Conservation (phyloP, 805 yeast genomes). For the Kuraishia hungarica region DNA sequence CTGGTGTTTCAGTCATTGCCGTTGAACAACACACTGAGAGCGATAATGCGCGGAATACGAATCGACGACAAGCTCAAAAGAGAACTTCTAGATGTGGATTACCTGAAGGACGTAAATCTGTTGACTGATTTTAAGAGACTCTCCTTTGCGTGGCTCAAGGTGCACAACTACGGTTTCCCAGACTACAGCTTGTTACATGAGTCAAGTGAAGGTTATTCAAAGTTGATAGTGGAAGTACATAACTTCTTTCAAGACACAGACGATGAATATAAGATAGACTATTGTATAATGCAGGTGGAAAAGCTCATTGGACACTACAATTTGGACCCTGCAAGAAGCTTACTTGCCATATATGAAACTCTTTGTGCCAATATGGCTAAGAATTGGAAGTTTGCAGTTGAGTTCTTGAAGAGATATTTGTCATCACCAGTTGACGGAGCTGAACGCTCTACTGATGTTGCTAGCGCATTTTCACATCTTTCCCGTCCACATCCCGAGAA, state of each 20-base stretch:
- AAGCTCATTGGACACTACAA: conserved; percentile 65
- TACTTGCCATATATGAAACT: conserved; percentile 54
- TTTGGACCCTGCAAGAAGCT: conserved; percentile 62
- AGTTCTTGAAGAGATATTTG: conserved; percentile 43
- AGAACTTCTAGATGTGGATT: conserved; percentile 16
- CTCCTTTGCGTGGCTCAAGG: conserved; percentile 20
- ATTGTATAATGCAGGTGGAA: conserved; percentile 39
- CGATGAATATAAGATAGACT: conserved; percentile 30
- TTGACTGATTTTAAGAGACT: conserved; percentile 19
- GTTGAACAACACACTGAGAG: conserved; percentile 7
- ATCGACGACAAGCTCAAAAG: conserved; percentile 18
- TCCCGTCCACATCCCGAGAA: not conserved
- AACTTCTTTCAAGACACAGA: conserved; percentile 32
- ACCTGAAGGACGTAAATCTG: conserved; percentile 17
- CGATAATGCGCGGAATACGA: conserved; percentile 16
- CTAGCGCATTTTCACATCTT: not conserved
- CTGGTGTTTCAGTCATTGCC: conserved; percentile 18
- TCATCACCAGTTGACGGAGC: not conserved
- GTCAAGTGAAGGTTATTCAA: conserved; percentile 71
- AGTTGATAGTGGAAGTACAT: conserved; percentile 42
- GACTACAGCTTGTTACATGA: conserved; percentile 60
- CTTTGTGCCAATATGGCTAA: conserved; percentile 29
- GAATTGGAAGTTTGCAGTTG: conserved; percentile 13
- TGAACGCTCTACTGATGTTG: not conserved
- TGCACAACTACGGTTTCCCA: conserved; percentile 18